Evolutionary conservation across 352 stramenopile genomes (phyloP).

Genomic region (Phytophthora litchii): DNA sequence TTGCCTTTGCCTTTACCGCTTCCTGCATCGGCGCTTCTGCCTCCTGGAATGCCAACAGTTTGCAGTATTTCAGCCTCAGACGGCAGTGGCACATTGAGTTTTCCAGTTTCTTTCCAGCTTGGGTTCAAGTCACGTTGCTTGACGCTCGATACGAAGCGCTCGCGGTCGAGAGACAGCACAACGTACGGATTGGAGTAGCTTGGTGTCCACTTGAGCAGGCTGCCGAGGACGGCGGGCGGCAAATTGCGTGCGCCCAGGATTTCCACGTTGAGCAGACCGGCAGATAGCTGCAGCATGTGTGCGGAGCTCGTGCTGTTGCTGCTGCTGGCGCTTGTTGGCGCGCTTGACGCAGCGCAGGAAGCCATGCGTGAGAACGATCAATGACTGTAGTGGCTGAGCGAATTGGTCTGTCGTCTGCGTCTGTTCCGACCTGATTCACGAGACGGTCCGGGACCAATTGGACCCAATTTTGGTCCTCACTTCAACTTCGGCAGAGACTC

Average conservation of each 20-base stretch:
- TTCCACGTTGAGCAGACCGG: constrained; percentile 63
- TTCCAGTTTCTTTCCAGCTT: constrained; percentile 67
- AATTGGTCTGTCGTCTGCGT: constrained; percentile 22
- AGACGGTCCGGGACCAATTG: constrained; percentile 10
- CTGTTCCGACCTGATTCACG: constrained; percentile 29
- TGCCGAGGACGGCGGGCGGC: constrained; percentile 61
- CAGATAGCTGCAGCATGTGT: constrained; percentile 11
- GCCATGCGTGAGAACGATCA: constrained; percentile 37
- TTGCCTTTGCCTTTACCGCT: constrained; percentile 18
- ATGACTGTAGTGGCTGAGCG: constrained; percentile 7
- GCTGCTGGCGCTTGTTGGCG: constrained; percentile 12
- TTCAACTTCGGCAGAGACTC: constrained; percentile 5
- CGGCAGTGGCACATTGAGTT: constrained; percentile 57
- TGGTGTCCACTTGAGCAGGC: constrained; percentile 69
- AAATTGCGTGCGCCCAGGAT: constrained; percentile 64
- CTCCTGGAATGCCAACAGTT: constrained; percentile 37
- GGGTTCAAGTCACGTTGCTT: constrained; percentile 62
- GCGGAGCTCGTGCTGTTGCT: constrained; percentile 13
- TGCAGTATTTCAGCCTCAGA: constrained; percentile 64
- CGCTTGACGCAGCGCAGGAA: constrained; percentile 30
- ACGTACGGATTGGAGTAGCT: constrained; percentile 75
- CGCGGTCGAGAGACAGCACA: constrained; percentile 56
- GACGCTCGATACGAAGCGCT: constrained; percentile 58
- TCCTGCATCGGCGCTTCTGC: constrained; percentile 18
- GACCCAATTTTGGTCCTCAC: constrained; percentile 2